Conservation (phyloP, 2,329 filamentous ascomycete species). For the Colletotrichum trifolii region DNA sequence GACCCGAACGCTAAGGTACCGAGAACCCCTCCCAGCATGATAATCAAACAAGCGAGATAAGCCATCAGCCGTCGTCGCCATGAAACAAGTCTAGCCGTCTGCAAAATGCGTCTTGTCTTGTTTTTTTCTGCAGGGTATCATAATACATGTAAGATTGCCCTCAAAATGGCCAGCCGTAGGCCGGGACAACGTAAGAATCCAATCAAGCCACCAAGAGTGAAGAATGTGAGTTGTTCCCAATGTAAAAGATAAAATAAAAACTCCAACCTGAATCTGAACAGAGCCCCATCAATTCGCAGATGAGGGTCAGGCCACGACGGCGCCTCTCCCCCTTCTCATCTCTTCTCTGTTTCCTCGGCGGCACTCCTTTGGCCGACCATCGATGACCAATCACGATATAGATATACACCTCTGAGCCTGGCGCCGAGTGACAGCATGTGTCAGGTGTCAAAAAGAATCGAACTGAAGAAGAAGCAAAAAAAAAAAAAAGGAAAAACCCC, state of each 20-base stretch:
- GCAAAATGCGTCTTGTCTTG: constrained; percentile 24
- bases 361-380: constrained; percentile 12
- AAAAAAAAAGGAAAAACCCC: neutral
- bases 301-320: no score
- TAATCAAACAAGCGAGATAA: constrained; percentile 38
- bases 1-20: neutral
- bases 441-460: neutral
- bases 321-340: no score
- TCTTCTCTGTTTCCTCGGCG: neutral
- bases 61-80: constrained; percentile 30
- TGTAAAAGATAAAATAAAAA: neutral
- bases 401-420: neutral
- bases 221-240: constrained; percentile 16
- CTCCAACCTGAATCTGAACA: constrained; percentile 24
- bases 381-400: constrained; percentile 4
- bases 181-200: constrained; percentile 17
- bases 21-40: constrained; percentile 18
- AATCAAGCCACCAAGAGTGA: constrained; percentile 2
- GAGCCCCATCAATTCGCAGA: no score
- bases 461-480: constrained; percentile 9
- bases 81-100: constrained; percentile 30
- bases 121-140: constrained; percentile 37
- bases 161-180: constrained; percentile 20
- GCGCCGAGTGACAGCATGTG: no score
- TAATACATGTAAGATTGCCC: constrained; percentile 35